Evolutionary conservation across 805 yeast genomes (phyloP).

Genomic region (Saturnispora gosingensis): DNA sequence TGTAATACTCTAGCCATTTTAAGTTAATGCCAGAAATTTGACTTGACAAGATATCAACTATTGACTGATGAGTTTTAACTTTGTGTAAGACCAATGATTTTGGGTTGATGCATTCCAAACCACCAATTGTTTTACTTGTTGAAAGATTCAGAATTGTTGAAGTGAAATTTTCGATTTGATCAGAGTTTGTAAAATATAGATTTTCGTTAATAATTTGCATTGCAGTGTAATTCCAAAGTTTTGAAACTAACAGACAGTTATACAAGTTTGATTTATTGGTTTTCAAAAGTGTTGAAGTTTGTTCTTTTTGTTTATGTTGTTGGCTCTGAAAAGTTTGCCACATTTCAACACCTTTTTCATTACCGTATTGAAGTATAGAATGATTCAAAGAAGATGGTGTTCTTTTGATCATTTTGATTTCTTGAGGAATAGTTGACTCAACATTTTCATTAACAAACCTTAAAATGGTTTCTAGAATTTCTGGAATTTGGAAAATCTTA

Average conservation of each 20-base stretch:
- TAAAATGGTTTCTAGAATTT: constrained; percentile 55
- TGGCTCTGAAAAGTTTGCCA: constrained; percentile 19
- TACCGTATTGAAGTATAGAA: constrained; percentile 51
- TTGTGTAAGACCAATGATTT: constrained; percentile 59
- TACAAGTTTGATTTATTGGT: constrained; percentile 30
- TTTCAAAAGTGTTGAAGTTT: constrained; percentile 5
- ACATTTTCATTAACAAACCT: constrained; percentile 47
- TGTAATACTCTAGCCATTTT: constrained; percentile 68
- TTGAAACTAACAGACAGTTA: constrained; percentile 62
- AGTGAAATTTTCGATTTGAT: constrained; percentile 25
- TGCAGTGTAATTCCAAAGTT: constrained; percentile 52
- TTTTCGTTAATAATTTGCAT: constrained; percentile 45
- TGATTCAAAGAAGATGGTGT: constrained; percentile 58
- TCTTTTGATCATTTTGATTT: constrained; percentile 50
- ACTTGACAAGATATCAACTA: constrained; percentile 40
- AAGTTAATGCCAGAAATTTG: constrained; percentile 38
- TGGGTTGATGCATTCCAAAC: constrained; percentile 5
- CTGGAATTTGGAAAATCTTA: constrained; percentile 63
- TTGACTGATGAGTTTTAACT: constrained; percentile 42
- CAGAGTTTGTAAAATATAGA: constrained; percentile 43
- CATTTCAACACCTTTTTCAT: constrained; percentile 33
- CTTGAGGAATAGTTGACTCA: constrained; percentile 46
- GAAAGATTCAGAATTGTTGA: constrained; percentile 1
- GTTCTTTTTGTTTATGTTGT: not conserved
- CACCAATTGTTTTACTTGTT: not conserved